Evolutionary conservation across 2,329 filamentous ascomycete species (phyloP).

Genomic region (Colletotrichum salicis): DNA sequence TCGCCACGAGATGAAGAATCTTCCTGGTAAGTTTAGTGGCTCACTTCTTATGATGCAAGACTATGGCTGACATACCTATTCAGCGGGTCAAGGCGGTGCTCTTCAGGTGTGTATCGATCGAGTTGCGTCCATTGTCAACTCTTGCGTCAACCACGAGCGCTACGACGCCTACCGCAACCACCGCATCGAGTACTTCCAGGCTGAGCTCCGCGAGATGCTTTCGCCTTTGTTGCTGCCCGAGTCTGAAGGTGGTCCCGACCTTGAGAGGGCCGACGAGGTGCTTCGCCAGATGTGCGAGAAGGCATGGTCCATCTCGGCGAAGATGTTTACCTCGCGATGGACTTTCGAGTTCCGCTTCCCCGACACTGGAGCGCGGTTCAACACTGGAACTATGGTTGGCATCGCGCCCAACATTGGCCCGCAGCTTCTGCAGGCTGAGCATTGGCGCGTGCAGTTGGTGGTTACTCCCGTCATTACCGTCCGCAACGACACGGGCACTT

Average conservation of each 20-base stretch:
- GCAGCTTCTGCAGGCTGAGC: constrained; percentile 58
- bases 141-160: constrained; percentile 48
- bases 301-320: constrained; percentile 58
- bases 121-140: constrained; percentile 49
- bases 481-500: constrained; percentile 60
- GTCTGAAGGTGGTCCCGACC: constrained; percentile 39
- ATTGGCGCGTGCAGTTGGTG: constrained; percentile 64
- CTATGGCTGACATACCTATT: not conserved
- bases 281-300: constrained; percentile 52
- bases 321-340: constrained; percentile 56
- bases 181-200: constrained; percentile 48
- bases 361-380: constrained; percentile 61
- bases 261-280: constrained; percentile 52
- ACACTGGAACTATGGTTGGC: constrained; percentile 57
- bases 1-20: constrained; percentile 49
- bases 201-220: constrained; percentile 55
- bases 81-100: constrained; percentile 33
- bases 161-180: constrained; percentile 36
- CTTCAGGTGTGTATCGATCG: constrained; percentile 52
- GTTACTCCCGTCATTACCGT: constrained; percentile 66
- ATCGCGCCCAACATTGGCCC: constrained; percentile 56
- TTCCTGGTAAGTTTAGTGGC: constrained; percentile 42
- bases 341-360: constrained; percentile 62
- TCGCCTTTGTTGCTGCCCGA: constrained; percentile 52
- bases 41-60: not conserved